Percentiles rank a stretch among this genome's conserved stretches.
Evolutionary conservation across 768 basidiomycete species (phyloP).

Genomic region (Termitomyces sp.): DNA sequence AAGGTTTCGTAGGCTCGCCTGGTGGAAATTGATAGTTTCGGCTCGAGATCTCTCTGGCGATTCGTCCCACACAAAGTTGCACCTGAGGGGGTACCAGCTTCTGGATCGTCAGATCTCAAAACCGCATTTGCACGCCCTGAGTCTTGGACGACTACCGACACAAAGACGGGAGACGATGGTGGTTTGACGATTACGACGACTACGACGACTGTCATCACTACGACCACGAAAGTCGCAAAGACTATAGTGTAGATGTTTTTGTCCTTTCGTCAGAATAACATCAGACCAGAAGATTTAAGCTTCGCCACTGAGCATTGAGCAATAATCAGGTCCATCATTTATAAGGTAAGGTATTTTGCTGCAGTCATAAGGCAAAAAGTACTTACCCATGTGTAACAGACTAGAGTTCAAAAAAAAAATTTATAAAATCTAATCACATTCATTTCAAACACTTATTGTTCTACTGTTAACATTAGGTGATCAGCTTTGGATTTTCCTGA

Average conservation of each 20-base stretch:
- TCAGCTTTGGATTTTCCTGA: no score
- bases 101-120: not conserved
- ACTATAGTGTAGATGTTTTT: not conserved
- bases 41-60: not conserved
- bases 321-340: no score
- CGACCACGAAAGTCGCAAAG: not conserved
- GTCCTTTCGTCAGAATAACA: not conserved
- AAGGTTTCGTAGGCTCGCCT: not conserved
- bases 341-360: no score
- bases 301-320: no score
- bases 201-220: not conserved
- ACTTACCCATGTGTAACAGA: no score
- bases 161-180: not conserved
- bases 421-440: no score
- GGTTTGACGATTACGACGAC: slow-evolving; percentile 1
- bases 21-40: not conserved
- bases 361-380: no score
- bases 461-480: no score
- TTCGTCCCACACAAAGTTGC: not conserved
- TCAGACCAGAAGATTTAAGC: no score
- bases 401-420: no score
- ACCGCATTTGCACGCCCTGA: not conserved
- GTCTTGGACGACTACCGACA: slow-evolving; percentile 15
- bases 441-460: no score
- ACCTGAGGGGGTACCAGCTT: not conserved